Base-by-base conservation (phyloP, 2,329 filamentous ascomycete species). In the Calonectria montana region DNA sequence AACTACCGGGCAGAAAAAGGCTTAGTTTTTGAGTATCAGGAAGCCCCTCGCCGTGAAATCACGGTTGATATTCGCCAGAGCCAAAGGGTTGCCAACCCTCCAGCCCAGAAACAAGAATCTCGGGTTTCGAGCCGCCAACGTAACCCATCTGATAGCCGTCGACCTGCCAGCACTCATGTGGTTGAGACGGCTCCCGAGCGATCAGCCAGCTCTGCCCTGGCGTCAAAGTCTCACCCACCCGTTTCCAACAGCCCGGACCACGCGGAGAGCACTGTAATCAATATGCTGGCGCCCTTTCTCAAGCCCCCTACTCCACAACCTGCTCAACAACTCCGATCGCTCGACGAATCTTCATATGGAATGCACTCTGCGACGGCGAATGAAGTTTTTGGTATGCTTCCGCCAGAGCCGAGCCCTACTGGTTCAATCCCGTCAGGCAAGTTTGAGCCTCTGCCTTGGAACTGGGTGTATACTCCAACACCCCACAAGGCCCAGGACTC, bases 281-380 rank as follows among this genome's bases (percentile, higher is more conserved):
- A 84, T 65, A 86, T 88, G 79, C 81, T 89, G n/a, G 84, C 86
- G 27, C 86, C 86, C 6, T 88, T 89, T 71, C 76, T 89, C 27
- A 83, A 83, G 61, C 86, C 85, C 62, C 84, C 87, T 29, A 83
- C 88, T 71, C 83, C 85, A 9, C 82, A 85, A 48, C 80, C 82
- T 21, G 75, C 80, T 53, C 80, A 82, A 50, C 79, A 81, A 1
- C 71, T 72, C 25, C 79, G 81, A 21, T 80, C 80, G 4, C 79
- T 81, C 2, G 80, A 79, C 8, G 86, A 89, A 50, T 67, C 87
- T 3, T 89, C 87, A 2, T 91, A 90, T 72, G 89, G 87, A 18
- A 89, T 91, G 88, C 85, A 88, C 76, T 87, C 86, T 12, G 79
- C 83, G 3, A 88, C 86, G 9, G 86, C 88, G 29, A 86, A 88